Base-by-base conservation (phyloP, 208 protist species). In the Trypanosoma platydactyli region DNA sequence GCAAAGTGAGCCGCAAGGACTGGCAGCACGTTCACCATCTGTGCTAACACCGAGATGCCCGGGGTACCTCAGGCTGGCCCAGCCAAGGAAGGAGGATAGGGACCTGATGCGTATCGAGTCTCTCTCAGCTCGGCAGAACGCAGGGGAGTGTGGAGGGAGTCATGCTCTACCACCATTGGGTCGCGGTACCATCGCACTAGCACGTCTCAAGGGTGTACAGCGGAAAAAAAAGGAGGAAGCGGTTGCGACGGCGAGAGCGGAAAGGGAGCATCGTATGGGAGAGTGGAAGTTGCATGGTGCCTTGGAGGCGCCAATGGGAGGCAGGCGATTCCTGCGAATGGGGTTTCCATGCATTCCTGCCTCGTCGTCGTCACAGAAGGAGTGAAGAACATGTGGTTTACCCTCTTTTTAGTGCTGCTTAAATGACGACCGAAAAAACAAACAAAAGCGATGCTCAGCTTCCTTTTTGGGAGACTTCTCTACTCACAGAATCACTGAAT, bases 61-160 rank as follows among this genome's bases (percentile, higher is more conserved):
- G 25, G 52, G 22, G 59, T 78, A 18, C 64, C 78, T 30, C 40
- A 45, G 16, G 0, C 71, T 86, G 40, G 71, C 75, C 52, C 78
- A 69, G 51, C 80, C 80, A 12, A 68, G 60, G 0, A 76, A 68
- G 33, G 80, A 83, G 48, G 76, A 76, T 20, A 49, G 62, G 35
- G 51, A 70, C 4, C 77, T 90, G 64, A 48, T 90, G 51, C 71
- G 64, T 18, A 73, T 90, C 25, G 61, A 78, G 27, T 64, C 75
- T 4, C 30, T 84, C 51, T 22, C 49, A 3, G n/a, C 54, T 38
- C 27, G 46, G 53, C 53, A 50, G 27, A 15, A 9, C 44, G 16
- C 9, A 42, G 7, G 16, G 62, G 0, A 42, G 44, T 1, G 18
- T 40, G 69, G 64, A n/a, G 56, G 38, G 12, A 51, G 22, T 5